These are phyloP conservation scores for Astraeus odoratus DNA, from an alignment of 768 basidiomycete genomes.

Conservation along the genomic window DNA sequence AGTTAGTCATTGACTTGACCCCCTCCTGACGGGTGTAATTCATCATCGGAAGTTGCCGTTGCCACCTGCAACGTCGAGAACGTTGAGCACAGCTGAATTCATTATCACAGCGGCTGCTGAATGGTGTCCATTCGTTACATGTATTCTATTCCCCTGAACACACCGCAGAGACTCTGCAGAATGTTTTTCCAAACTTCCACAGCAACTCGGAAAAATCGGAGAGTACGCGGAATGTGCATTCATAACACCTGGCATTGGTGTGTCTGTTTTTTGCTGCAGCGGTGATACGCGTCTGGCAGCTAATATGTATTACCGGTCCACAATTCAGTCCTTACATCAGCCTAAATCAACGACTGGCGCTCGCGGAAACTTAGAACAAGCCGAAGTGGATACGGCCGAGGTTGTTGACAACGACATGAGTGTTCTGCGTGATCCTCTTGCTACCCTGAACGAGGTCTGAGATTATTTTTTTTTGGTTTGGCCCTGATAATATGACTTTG, in stretches of 20 bases:
- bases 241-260: conserved; percentile 45
- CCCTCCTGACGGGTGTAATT: no score
- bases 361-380: conserved; percentile 36
- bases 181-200: conserved; percentile 41
- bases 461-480: conserved; percentile 11
- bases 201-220: conserved; percentile 45
- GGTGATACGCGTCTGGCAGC: background rate
- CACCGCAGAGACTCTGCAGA: conserved; percentile 36
- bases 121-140: conserved; percentile 30
- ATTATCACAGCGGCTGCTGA: background rate
- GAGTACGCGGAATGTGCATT: conserved; percentile 51
- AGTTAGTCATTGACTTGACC: no score
- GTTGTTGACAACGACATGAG: conserved; percentile 38
- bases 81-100: background rate
- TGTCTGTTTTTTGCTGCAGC: conserved; percentile 12
- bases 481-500: background rate
- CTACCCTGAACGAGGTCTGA: conserved; percentile 39
- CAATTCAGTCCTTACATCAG: conserved; percentile 40
- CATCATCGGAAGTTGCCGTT: no score
- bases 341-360: conserved; percentile 42
- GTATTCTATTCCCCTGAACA: conserved; percentile 47
- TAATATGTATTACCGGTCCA: background rate
- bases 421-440: conserved; percentile 34
- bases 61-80: no score
- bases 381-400: conserved; percentile 51